Evolutionary conservation across 176 grass and related monocot genomes (phyloP).

Genomic region (Rhynchospora pubera): DNA sequence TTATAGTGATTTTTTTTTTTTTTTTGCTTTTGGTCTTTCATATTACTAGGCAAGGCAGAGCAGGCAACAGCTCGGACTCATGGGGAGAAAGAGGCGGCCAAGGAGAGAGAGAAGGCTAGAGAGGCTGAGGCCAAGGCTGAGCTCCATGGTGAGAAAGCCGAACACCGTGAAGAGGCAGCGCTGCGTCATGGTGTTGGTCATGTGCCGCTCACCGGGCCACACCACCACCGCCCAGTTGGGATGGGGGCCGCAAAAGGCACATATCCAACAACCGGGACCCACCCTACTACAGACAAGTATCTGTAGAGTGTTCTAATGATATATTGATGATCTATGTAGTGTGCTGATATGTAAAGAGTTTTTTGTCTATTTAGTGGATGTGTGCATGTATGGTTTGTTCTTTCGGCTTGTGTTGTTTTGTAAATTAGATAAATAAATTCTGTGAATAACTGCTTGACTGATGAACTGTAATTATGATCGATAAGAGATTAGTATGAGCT

Average conservation of each 20-base stretch:
- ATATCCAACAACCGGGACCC: not conserved
- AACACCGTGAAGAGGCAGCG: not conserved
- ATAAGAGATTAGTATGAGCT: not conserved
- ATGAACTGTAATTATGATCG: not conserved
- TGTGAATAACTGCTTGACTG: not conserved
- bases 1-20: not conserved
- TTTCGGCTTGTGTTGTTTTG: not conserved
- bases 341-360: not conserved
- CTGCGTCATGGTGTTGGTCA: not conserved
- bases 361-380: not conserved
- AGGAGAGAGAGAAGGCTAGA: slow-evolving; percentile 21
- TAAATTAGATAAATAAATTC: not conserved
- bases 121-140: not conserved
- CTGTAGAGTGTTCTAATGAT: not conserved
- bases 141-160: slow-evolving; percentile 12
- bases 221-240: slow-evolving; percentile 17
- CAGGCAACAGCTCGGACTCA: slow-evolving; percentile 16
- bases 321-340: not conserved
- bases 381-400: not conserved
- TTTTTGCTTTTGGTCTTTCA: not conserved
- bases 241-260: not conserved
- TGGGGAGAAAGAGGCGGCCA: not conserved
- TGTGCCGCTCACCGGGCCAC: slow-evolving; percentile 19
- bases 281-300: slow-evolving; percentile 15
- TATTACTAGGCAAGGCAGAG: not conserved